A percentile compares a stretch with the other conserved stretches of the same genome.
Conservation (phyloP, 2,329 filamentous ascomycete species). For the Neonectria coccinea region DNA sequence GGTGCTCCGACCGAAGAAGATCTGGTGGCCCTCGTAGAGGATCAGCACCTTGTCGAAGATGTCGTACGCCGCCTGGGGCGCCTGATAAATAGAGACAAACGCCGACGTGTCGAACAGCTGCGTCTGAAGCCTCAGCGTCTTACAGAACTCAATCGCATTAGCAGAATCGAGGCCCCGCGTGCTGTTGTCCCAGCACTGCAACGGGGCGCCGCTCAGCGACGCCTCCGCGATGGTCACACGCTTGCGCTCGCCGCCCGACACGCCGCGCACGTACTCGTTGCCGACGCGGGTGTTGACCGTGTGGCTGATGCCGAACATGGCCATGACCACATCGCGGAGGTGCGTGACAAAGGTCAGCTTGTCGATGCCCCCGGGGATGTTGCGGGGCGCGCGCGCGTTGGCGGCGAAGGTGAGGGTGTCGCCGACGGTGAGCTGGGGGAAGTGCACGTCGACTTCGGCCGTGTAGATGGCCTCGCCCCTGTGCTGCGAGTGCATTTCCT, state of each 20-base stretch:
- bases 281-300: slow-evolving; percentile 76
- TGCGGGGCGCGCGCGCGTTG: slow-evolving; percentile 70
- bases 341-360: slow-evolving; percentile 66
- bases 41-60: slow-evolving; percentile 77
- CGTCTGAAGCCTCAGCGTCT: slow-evolving; percentile 69
- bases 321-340: slow-evolving; percentile 76
- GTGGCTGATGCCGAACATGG: slow-evolving; percentile 76
- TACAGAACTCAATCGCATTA: slow-evolving; percentile 75
- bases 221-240: slow-evolving; percentile 54
- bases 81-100: slow-evolving; percentile 74
- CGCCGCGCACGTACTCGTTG: slow-evolving; percentile 74
- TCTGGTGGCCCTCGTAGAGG: slow-evolving; percentile 75
- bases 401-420: slow-evolving; percentile 82
- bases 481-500: slow-evolving; percentile 44
- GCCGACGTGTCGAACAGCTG: slow-evolving; percentile 69
- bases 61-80: slow-evolving; percentile 54
- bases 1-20: slow-evolving; percentile 55
- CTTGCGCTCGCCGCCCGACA: slow-evolving; percentile 65
- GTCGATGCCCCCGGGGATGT: slow-evolving; percentile 66
- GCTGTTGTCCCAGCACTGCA: slow-evolving; percentile 79
- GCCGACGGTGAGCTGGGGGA: slow-evolving; percentile 78
- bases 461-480: slow-evolving; percentile 87
- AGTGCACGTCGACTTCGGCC: slow-evolving; percentile 83
- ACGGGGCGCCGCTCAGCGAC: slow-evolving; percentile 52
- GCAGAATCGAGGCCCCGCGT: slow-evolving; percentile 73